Base-by-base conservation (phyloP, 2,329 filamentous ascomycete genomes). In the Colletotrichum costaricense region DNA sequence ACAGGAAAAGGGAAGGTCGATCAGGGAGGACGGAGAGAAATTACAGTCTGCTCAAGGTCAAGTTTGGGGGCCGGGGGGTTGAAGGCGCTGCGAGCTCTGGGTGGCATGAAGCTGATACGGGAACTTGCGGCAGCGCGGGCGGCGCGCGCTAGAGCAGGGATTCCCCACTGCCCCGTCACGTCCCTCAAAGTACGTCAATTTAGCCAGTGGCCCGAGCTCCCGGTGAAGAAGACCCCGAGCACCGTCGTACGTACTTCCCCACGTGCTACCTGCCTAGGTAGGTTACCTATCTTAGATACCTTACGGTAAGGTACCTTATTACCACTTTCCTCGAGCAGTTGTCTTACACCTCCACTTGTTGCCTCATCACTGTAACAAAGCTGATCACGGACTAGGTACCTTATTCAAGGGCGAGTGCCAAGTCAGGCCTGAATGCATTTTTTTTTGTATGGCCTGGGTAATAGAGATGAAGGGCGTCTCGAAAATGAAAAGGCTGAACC, bases 11-110 rank as follows among this genome's bases (percentile, higher is more conserved):
- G 49, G 28, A 35, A 55, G 49, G 49, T 55, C 56, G 67, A 63
- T 62, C 42, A 58, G 62, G 60, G 60, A 42, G 54, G 42, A 35
- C 60, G 55, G 70, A 35, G 38, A 55, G 59, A 55, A 54, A 38
- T 24, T 69, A 35, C 22, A 65, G 67, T 49, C 56, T 49, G 49
- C 55, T 52, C 11, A 35, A 35, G 7, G 9, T 42, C 38, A 42
- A 42, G 38, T 7, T 42, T 42, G 38, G 38, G 38, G 67, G 30
- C 24, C 33, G 16, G 56, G 35, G 55, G 59, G 65, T 59, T 63
- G 35, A 66, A 55, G 63, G 65, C 33, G 22, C 57, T 52, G 71
- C 46, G 49, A 70, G 71, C 67, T 73, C 67, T 70, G 67, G 67
- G 67, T 60, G 60, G 49, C 52, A 55, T 58, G 35, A 60, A 66